phyloP scores from a whole-genome alignment of 2,329 filamentous ascomycete species.

The Cladobotryum mycophilum region DNA sequence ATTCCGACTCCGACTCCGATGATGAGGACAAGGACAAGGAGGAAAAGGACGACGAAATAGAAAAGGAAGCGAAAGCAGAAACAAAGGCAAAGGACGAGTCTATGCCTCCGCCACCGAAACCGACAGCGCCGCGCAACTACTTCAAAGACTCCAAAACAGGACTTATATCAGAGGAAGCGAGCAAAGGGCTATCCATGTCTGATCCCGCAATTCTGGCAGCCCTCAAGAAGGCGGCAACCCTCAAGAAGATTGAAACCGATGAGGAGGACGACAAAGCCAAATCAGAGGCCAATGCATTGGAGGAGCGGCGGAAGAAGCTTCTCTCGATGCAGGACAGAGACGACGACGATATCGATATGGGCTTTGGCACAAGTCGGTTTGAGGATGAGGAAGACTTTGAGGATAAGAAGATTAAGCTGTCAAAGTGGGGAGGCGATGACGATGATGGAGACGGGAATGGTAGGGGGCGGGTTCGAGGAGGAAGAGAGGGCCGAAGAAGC shows the following conservation, averaged over 20 bases:
- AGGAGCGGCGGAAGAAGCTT: constrained; percentile 67
- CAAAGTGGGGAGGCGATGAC: constrained; percentile 54
- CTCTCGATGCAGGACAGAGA: constrained; percentile 70
- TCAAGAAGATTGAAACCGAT: constrained; percentile 43
- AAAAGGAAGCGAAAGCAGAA: constrained; percentile 16
- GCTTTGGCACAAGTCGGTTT: constrained; percentile 81
- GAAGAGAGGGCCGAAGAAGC: constrained; percentile 67
- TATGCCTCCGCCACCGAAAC: constrained; percentile 44
- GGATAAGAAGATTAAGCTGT: constrained; percentile 59
- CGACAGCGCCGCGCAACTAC: constrained; percentile 48
- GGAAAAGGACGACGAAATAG: constrained; percentile 23
- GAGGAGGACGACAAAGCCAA: constrained; percentile 32
- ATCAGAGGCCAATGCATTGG: constrained; percentile 48
- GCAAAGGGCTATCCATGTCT: constrained; percentile 50
- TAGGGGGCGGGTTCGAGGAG: constrained; percentile 49
- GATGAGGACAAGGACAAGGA: constrained; percentile 33
- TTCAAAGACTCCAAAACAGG: constrained; percentile 54
- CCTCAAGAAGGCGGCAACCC: constrained; percentile 72
- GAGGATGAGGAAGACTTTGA: constrained; percentile 85
- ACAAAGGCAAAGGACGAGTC: constrained; percentile 18
- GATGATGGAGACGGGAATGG: constrained; percentile 37
- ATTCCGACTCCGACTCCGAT: constrained; percentile 38
- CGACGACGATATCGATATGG: constrained; percentile 86
- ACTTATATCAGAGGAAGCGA: constrained; percentile 46
- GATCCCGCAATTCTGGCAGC: constrained; percentile 79